Conservation (phyloP, 352 stramenopile species). For the Lagenidium giganteum region DNA sequence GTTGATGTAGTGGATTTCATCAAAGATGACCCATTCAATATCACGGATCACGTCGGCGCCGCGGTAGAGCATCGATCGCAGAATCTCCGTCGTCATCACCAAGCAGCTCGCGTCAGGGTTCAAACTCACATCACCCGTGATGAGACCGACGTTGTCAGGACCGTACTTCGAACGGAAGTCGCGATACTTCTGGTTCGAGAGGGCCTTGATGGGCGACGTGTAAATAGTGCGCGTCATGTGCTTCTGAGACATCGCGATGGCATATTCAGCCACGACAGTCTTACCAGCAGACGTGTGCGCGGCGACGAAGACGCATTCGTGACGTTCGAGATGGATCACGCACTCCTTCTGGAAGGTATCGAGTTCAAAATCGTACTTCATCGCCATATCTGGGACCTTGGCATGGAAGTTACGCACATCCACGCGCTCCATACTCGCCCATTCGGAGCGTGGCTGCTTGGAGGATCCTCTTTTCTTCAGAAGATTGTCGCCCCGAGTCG, state of each 20-base stretch:
- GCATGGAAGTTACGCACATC: constrained; percentile 82
- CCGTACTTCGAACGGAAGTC: constrained; percentile 95
- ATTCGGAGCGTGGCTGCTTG: constrained; percentile 38
- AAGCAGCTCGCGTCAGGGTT: constrained; percentile 95
- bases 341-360: constrained; percentile 98
- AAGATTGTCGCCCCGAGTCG: background rate
- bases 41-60: constrained; percentile 96
- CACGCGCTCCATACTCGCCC: constrained; percentile 61
- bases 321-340: constrained; percentile 90
- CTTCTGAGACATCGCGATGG: constrained; percentile 92
- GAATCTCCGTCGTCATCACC: constrained; percentile 98
- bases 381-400: constrained; percentile 79
- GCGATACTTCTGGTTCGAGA: constrained; percentile 98
- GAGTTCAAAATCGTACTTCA: constrained; percentile 83
- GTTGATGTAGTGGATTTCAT: constrained; percentile 99
- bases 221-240: constrained; percentile 94
- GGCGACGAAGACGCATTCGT: constrained; percentile 95
- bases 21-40: constrained; percentile 97
- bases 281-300: constrained; percentile 98
- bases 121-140: constrained; percentile 97
- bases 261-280: constrained; percentile 98
- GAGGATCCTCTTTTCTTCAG: constrained; percentile 8
- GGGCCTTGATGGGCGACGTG: constrained; percentile 98
- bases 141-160: constrained; percentile 93
- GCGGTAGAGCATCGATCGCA: constrained; percentile 94